Conservation (phyloP, 805 yeast species). For the Nakazawaea anatomiae region DNA sequence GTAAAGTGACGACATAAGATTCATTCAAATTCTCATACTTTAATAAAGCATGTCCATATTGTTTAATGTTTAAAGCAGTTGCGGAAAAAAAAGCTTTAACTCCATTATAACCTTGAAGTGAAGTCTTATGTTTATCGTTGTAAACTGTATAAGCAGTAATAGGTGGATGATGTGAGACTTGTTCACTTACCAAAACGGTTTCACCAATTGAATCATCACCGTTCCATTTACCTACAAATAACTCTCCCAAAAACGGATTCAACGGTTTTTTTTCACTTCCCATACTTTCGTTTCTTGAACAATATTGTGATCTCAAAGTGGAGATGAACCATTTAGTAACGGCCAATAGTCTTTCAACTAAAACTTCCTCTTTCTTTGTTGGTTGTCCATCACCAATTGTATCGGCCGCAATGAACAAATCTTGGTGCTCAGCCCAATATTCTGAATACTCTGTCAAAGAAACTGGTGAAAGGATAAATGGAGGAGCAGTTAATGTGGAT, state of each 20-base stretch:
- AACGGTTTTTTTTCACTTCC: slow-evolving; percentile 97
- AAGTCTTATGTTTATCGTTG: slow-evolving; percentile 64
- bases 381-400: slow-evolving; percentile 33
- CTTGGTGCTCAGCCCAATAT: slow-evolving; percentile 94
- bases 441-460: slow-evolving; percentile 89
- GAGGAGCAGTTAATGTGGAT: slow-evolving; percentile 94
- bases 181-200: slow-evolving; percentile 77
- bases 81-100: slow-evolving; percentile 79
- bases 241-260: slow-evolving; percentile 94
- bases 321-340: slow-evolving; percentile 90
- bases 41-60: slow-evolving; percentile 84
- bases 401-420: slow-evolving; percentile 70
- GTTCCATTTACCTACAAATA: slow-evolving; percentile 85
- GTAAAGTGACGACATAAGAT: slow-evolving; percentile 75
- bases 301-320: slow-evolving; percentile 88
- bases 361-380: slow-evolving; percentile 40
- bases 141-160: slow-evolving; percentile 85
- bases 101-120: slow-evolving; percentile 84
- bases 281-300: slow-evolving; percentile 83
- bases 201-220: slow-evolving; percentile 62
- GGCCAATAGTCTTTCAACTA: slow-evolving; percentile 64
- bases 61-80: slow-evolving; percentile 77
- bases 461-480: slow-evolving; percentile 87
- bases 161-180: slow-evolving; percentile 97
- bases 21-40: slow-evolving; percentile 59